Percentiles rank a stretch among this genome's conserved stretches.
Conservation (phyloP, 805 yeast genomes). For the Debaryomyces prosopidis region DNA sequence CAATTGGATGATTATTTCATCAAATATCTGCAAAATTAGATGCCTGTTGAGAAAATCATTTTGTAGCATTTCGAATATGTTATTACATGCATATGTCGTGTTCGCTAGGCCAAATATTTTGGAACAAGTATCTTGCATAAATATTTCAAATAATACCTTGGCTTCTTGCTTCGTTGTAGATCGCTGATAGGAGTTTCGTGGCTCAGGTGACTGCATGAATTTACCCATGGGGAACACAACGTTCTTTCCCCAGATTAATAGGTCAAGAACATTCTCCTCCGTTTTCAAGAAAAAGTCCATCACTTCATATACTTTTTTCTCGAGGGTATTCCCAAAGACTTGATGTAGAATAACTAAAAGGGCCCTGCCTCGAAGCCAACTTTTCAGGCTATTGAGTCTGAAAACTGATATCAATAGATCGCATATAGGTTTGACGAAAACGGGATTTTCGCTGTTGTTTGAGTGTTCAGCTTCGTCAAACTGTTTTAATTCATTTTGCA, state of each 20-base stretch:
- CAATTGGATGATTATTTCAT: conserved; percentile 51
- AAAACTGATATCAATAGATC: conserved; percentile 73
- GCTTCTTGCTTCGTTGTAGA: conserved; percentile 60
- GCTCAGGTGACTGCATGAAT: conserved; percentile 45
- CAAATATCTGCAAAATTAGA: conserved; percentile 58
- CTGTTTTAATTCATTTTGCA: conserved; percentile 55
- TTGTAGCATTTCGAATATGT: conserved; percentile 68
- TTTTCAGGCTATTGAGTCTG: conserved; percentile 59
- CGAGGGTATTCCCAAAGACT: conserved; percentile 83
- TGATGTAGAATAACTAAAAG: conserved; percentile 80
- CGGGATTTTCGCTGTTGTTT: conserved; percentile 17
- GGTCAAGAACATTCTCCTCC: conserved; percentile 47
- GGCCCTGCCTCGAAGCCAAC: conserved; percentile 86
- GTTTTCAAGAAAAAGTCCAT: conserved; percentile 35
- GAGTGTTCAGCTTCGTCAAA: conserved; percentile 39
- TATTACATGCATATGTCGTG: conserved; percentile 60
- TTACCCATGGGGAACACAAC: conserved; percentile 47
- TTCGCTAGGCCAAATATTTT: conserved; percentile 71
- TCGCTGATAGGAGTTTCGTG: conserved; percentile 54
- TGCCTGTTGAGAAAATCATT: conserved; percentile 70
- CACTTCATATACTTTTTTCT: conserved; percentile 56
- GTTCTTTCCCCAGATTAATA: conserved; percentile 21
- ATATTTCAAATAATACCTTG: conserved; percentile 49
- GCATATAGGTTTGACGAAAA: conserved; percentile 80
- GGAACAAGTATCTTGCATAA: conserved; percentile 65